phyloP scores from a whole-genome alignment of 2,329 filamentous ascomycete species.

The Nemania sp. region DNA sequence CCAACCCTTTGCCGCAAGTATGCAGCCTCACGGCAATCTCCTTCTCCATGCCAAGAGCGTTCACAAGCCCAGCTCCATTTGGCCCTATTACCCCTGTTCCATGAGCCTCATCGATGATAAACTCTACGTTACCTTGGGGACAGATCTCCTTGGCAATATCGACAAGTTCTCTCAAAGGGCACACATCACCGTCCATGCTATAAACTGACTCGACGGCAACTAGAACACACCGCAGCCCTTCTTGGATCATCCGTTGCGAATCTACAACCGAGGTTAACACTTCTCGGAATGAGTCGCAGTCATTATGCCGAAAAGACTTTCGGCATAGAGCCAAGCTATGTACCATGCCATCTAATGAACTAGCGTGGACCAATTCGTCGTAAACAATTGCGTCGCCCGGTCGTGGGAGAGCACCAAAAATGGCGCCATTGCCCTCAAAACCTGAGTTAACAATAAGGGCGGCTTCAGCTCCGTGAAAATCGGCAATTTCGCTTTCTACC shows the following conservation, averaged over 20 bases:
- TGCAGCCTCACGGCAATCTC: not conserved
- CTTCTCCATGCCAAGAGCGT: not conserved
- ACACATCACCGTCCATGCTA: constrained; percentile 22
- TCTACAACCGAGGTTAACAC: not conserved
- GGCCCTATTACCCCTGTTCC: not conserved
- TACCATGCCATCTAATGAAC: constrained; percentile 73
- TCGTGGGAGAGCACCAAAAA: constrained; percentile 61
- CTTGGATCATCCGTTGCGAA: not conserved
- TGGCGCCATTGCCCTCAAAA: constrained; percentile 65
- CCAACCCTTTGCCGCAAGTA: not conserved
- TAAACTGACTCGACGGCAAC: constrained; percentile 17
- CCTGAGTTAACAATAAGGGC: constrained; percentile 72
- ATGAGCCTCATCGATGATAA: constrained; percentile 1
- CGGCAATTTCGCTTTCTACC: constrained; percentile 67
- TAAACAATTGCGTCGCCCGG: constrained; percentile 69
- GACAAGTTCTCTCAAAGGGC: not conserved
- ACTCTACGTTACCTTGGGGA: not conserved
- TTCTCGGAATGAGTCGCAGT: constrained; percentile 42
- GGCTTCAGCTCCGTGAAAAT: constrained; percentile 68
- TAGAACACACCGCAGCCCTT: constrained; percentile 4
- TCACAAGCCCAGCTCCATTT: not conserved
- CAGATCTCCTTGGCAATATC: constrained; percentile 3
- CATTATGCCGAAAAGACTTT: constrained; percentile 53
- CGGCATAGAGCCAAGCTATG: constrained; percentile 60
- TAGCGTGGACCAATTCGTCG: constrained; percentile 76